Conservation (phyloP, 176 grass and related monocot genomes). For the Aegilops umbellulata region DNA sequence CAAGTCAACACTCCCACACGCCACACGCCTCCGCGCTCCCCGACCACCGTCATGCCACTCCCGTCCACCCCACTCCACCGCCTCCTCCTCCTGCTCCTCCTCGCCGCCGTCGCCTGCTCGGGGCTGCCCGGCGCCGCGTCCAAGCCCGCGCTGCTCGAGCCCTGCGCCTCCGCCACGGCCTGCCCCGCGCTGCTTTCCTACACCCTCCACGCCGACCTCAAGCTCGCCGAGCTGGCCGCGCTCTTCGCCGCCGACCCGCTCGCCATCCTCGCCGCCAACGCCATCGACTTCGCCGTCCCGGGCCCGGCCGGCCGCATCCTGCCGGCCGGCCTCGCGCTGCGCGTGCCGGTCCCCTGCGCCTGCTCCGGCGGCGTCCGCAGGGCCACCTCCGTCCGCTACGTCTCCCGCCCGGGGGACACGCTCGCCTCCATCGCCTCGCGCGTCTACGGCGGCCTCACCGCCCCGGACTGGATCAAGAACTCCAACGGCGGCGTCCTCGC, state of each 20-base stretch:
- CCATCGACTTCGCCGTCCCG: constrained; percentile 57
- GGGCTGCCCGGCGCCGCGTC: neutral
- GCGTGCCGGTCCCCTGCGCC: constrained; percentile 73
- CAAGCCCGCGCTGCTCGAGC: constrained; percentile 67
- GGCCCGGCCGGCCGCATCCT: constrained; percentile 69
- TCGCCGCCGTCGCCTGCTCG: constrained; percentile 12
- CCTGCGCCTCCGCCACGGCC: constrained; percentile 61
- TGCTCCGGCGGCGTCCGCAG: constrained; percentile 81
- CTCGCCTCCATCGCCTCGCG: constrained; percentile 46
- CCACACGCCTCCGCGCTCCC: neutral
- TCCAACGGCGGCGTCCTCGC: constrained; percentile 51
- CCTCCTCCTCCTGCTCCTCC: constrained; percentile 9
- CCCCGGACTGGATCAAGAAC: constrained; percentile 71
- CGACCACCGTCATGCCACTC: constrained; percentile 20
- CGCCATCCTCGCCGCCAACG: constrained; percentile 76
- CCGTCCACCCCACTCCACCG: constrained; percentile 9
- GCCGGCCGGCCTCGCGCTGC: constrained; percentile 60
- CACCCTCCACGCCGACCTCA: constrained; percentile 85
- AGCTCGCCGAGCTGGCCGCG: constrained; percentile 71
- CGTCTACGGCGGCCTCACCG: constrained; percentile 74
- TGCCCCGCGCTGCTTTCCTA: constrained; percentile 81
- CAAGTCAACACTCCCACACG: neutral
- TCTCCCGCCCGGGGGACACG: constrained; percentile 64
- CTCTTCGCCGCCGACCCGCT: constrained; percentile 73
- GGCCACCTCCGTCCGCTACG: constrained; percentile 63